phyloP scores from a whole-genome alignment of 1,284 basidiomycete genomes.

The Apiotrichum laibachii region DNA sequence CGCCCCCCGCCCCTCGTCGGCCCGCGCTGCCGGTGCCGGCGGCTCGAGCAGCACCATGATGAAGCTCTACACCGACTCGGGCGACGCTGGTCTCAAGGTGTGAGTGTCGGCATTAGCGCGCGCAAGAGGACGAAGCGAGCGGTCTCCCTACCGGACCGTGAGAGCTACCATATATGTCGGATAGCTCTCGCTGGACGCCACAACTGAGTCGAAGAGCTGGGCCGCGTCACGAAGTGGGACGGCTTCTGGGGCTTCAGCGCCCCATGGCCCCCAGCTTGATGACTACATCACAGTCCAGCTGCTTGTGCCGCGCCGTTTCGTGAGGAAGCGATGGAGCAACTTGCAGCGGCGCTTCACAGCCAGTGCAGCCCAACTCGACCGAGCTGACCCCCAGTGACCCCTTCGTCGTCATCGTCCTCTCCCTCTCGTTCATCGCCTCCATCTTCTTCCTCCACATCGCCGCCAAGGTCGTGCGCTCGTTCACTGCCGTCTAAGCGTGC shows the following conservation, averaged over 20 bases:
- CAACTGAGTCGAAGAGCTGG: no score
- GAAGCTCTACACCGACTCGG: slow-evolving; percentile 91
- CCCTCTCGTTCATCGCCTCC: slow-evolving; percentile 95
- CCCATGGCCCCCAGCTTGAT: no score
- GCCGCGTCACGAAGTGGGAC: no score
- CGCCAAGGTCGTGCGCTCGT: slow-evolving; percentile 86
- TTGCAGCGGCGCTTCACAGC: background rate
- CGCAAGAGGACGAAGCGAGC: background rate
- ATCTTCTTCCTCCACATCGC: slow-evolving; percentile 99
- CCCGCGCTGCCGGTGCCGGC: slow-evolving; percentile 89
- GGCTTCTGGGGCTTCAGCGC: no score
- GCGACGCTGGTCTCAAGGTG: slow-evolving; percentile 94
- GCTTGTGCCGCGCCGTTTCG: no score
- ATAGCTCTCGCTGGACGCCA: background rate
- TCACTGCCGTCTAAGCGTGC: slow-evolving; percentile 65
- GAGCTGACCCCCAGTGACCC: slow-evolving; percentile 68
- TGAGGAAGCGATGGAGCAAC: no score
- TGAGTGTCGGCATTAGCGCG: slow-evolving; percentile 54
- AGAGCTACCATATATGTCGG: background rate
- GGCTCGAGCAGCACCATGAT: slow-evolving; percentile 98
- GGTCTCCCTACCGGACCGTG: background rate
- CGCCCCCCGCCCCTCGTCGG: slow-evolving; percentile 76
- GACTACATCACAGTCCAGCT: no score
- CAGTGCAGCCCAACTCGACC: background rate
- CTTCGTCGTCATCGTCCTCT: slow-evolving; percentile 94